Evolutionary conservation across 169 alveolate genomes (phyloP).

Genomic region (Toxoplasma gondii): DNA sequence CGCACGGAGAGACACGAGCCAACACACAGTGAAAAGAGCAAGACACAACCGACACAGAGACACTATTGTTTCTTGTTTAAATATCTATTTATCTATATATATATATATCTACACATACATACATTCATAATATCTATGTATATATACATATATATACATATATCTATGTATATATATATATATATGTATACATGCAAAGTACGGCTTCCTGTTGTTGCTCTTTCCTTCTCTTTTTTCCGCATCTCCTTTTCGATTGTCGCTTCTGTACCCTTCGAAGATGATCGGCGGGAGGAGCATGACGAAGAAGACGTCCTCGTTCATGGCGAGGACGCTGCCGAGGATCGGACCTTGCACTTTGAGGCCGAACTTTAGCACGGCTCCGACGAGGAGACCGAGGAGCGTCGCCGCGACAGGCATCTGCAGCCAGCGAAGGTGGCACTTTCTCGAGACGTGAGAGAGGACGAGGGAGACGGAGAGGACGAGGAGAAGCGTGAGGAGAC

Average conservation of each 20-base stretch:
- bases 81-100: not conserved
- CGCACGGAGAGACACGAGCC: not conserved
- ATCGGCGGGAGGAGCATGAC: constrained; percentile 70
- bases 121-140: too few relatives aligned
- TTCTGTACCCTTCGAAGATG: constrained; percentile 55
- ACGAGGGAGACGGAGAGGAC: constrained; percentile 46
- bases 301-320: constrained; percentile 69
- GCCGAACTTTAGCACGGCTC: constrained; percentile 39
- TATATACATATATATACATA: not conserved
- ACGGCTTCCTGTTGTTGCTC: too few relatives aligned
- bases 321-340: constrained; percentile 56
- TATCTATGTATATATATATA: too few relatives aligned
- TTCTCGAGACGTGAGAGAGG: constrained; percentile 24
- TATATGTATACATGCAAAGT: not conserved
- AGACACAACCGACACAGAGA: too few relatives aligned
- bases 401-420: constrained; percentile 67
- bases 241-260: too few relatives aligned
- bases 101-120: not conserved
- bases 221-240: not conserved
- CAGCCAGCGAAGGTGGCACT: constrained; percentile 29
- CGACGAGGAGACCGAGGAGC: constrained; percentile 58
- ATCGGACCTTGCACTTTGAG: not conserved
- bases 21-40: not conserved
- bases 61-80: too few relatives aligned
- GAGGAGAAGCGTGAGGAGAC: constrained; percentile 60